phyloP scores from a whole-genome alignment of 225 moss, liverwort and hornwort genomes.

The Thuidium tamariscinum region DNA sequence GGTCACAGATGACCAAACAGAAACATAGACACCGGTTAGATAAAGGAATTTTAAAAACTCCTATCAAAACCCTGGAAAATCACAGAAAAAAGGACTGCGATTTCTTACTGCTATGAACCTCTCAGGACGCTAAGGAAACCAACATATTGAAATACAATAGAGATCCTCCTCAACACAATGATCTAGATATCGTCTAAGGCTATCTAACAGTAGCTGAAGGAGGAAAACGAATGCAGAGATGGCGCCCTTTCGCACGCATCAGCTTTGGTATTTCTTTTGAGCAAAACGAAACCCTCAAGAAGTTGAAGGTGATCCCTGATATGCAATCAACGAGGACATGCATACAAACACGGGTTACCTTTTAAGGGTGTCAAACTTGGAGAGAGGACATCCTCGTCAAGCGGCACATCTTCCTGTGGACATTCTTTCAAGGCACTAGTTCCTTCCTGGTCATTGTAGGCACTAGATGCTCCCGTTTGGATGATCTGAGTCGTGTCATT shows the following conservation, averaged over 20 bases:
- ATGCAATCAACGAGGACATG: not conserved
- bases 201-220: not conserved
- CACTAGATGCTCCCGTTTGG: slow-evolving; percentile 19
- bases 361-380: slow-evolving; percentile 9
- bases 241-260: not conserved
- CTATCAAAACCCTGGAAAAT: not conserved
- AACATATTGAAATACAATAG: not conserved
- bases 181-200: not conserved
- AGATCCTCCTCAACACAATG: not conserved
- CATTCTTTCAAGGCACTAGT: slow-evolving; percentile 33
- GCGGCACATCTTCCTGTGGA: not conserved
- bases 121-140: not conserved
- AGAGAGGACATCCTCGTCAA: slow-evolving; percentile 6
- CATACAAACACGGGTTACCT: slow-evolving; percentile 9
- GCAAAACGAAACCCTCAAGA: not conserved
- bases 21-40: not conserved
- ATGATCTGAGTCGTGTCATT: slow-evolving; percentile 34
- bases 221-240: not conserved
- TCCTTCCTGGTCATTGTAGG: slow-evolving; percentile 38
- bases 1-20: not conserved
- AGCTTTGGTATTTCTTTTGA: not conserved
- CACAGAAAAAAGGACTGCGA: not conserved
- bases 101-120: not conserved
- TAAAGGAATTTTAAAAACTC: not conserved
- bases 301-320: not conserved